Base-by-base conservation (phyloP, 129 eudicot species). In the Ambrosia artemisiifolia region DNA sequence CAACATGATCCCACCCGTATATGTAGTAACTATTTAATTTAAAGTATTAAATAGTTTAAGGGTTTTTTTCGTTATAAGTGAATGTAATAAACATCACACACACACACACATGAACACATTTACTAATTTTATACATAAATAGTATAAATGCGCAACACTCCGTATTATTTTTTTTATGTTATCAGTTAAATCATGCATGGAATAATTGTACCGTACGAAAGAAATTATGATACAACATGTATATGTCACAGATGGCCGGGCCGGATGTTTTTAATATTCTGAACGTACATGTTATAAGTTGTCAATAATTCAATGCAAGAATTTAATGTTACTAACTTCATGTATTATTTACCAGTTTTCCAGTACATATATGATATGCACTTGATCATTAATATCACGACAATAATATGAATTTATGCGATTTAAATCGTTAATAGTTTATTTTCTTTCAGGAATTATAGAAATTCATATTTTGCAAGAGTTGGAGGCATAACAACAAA, bases 391-490 rank as follows among this genome's bases (percentile, higher is more conserved):
- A 61, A n/a, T 40, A n/a, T 8, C 10, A 32, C 44, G 16, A 70
- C 63, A 36, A 51, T 12, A 7, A 11, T 20, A 38, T 11, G 5
- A 11, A 6, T 10, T 65, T 64, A 13, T 50, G 43, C 43, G 66
- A 40, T 49, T 19, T 16, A 14, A 8, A 12, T 46, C 67, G 13
- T 67, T 47, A 13, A 44, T 68, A 47, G 17, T 59, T 51, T 35
- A 11, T 44, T 32, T 59, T 61, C 2, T 74, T 65, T 73, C 89
- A 92, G 98, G 98, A 92, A 92, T 64, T 89, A 88, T 36, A 89
- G 98, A 72, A 92, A 92, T 80, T 85, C 98, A 14, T 92, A 92
- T 61, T 92, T 84, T 63, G 98, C 94, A 20, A 71, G 89, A 79
- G 96, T 92, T 46, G 98, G 98, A 20, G 98, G 98, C 53, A 54